Percentiles rank a stretch among this genome's conserved stretches.
Conservation (phyloP, 2,329 filamentous ascomycete genomes). For the Diaporthe velutina region DNA sequence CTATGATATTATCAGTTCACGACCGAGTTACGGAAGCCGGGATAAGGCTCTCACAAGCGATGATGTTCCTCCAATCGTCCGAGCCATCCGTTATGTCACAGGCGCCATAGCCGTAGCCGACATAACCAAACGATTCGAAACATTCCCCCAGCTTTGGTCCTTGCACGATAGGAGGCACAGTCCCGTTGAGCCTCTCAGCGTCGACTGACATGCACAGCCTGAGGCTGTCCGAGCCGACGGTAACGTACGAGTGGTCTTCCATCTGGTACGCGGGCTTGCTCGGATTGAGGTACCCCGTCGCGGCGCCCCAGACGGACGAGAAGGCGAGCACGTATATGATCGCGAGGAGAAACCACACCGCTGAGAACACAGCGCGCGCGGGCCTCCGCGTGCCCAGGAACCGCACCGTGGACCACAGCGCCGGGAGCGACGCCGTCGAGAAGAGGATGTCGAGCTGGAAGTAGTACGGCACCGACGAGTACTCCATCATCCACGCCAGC, state of each 20-base stretch:
- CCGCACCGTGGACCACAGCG: slow-evolving; percentile 14
- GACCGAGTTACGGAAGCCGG: not conserved
- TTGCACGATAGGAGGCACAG: slow-evolving; percentile 3
- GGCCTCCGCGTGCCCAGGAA: slow-evolving; percentile 13
- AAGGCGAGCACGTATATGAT: slow-evolving; percentile 30
- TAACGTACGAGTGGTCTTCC: slow-evolving; percentile 15
- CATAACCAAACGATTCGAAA: not conserved
- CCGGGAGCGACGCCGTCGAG: slow-evolving; percentile 17
- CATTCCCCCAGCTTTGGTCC: not conserved
- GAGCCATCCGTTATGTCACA: not conserved
- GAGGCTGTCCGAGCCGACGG: slow-evolving; percentile 4
- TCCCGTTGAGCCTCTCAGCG: not conserved
- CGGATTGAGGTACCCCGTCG: slow-evolving; percentile 26
- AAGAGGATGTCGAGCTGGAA: slow-evolving; percentile 29
- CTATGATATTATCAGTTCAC: not conserved
- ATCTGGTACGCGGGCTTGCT: slow-evolving; percentile 26
- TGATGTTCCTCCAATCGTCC: not conserved
- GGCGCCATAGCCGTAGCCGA: not conserved
- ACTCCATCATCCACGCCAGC: slow-evolving; percentile 33
- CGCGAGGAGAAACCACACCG: slow-evolving; percentile 32
- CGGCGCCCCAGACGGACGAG: slow-evolving; percentile 28
- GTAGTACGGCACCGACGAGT: slow-evolving; percentile 25
- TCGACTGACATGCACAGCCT: slow-evolving; percentile 10
- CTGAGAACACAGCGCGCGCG: slow-evolving; percentile 15
- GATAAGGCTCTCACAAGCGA: not conserved